Percentiles rank a stretch among this genome's conserved stretches.
Conservation (phyloP, 139 green algal genomes). For the Chlorella sp. region DNA sequence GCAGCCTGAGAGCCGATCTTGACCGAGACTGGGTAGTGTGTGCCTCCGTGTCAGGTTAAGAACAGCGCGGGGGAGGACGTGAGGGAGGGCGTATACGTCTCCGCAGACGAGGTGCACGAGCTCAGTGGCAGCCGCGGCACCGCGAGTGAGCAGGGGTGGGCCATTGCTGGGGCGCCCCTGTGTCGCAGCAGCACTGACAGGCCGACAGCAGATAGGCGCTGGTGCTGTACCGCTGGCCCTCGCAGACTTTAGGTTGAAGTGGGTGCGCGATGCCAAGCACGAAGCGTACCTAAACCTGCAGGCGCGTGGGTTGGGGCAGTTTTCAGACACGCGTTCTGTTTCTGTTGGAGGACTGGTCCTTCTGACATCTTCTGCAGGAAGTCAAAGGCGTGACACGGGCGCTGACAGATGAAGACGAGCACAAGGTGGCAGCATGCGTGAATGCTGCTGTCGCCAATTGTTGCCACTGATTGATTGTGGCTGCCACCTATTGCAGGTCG, state of each 20-base stretch:
- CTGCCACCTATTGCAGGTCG: too few relatives aligned
- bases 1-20: too few relatives aligned
- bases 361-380: slow-evolving; percentile 48
- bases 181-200: too few relatives aligned
- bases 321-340: too few relatives aligned
- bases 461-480: not conserved
- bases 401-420: slow-evolving; percentile 44
- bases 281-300: slow-evolving; percentile 64
- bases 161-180: too few relatives aligned
- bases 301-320: too few relatives aligned
- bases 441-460: not conserved
- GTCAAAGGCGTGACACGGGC: slow-evolving; percentile 65
- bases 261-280: slow-evolving; percentile 42
- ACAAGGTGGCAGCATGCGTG: not conserved
- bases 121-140: slow-evolving; percentile 64
- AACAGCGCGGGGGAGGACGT: slow-evolving; percentile 60
- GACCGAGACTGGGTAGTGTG: too few relatives aligned
- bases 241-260: slow-evolving; percentile 77
- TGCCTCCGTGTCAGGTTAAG: slow-evolving; percentile 57
- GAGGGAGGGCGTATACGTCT: slow-evolving; percentile 57
- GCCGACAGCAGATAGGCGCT: too few relatives aligned
- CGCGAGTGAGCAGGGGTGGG: too few relatives aligned
- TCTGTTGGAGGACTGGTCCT: too few relatives aligned
- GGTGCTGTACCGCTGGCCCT: too few relatives aligned
- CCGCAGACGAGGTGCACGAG: slow-evolving; percentile 51